Base-by-base conservation (phyloP, 148 eudicot species). In the Rhododendron vialii region DNA sequence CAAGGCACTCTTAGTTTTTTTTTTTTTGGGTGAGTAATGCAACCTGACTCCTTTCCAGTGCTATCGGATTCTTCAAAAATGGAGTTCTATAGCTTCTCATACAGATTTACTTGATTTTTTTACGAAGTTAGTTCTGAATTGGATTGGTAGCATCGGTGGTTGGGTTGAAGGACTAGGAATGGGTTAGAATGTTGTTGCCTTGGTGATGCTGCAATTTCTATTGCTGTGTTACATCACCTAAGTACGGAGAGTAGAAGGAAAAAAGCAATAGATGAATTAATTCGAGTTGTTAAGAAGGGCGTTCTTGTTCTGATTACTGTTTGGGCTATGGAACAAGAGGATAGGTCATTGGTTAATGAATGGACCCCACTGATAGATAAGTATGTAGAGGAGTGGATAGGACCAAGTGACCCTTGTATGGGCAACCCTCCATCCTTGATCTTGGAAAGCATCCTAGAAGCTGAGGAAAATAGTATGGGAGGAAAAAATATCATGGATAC, bases 301-400 rank as follows among this genome's bases (percentile, higher is more conserved):
- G 99, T 98, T 1, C 88, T 90, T 84, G 94, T 95, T 71, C 86
- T 97, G 63, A 97, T 97, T 38, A 97, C 99, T 2, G 98, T 97
- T 10, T 97, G 99, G 99, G 99, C 99, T 28, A 93, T 93, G 81
- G 99, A 97, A 75, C 99, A 97, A 89, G 99, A 97, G 82, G 96
- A 97, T 84, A 88, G 88, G 43, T 89, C 92, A 45, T 90, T 97
- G 85, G 50, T 97, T 67, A 89, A 90, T 65, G 95, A 95, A 84
- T 97, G 99, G 99, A 97, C 98, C n/a, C 99, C 99, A 5, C 92
- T 97, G 6, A 89, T 87, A 35, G 84, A 91, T 36, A 94, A 91
- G 89, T 95, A 97, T 85, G 47, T 92, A 28, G 99, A 95, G 73
- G 99, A 95, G 90, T 97, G 99, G 99, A 89, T 95, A 81, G 98